Conservation (phyloP, 352 stramenopile genomes). For the Phytophthora fragariae region DNA sequence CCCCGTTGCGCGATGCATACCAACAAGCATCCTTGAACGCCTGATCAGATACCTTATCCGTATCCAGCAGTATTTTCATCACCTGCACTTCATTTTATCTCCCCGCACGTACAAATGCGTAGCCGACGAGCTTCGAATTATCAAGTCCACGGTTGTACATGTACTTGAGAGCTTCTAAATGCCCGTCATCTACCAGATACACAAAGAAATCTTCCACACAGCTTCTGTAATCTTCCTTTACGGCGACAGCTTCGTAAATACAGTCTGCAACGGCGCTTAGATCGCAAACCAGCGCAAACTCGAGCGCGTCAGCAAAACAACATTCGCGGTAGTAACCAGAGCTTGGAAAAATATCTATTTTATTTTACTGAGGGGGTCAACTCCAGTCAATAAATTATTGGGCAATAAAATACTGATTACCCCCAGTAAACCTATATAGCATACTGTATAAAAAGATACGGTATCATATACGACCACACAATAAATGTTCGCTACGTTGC, state of each 20-base stretch:
- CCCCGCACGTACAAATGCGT: not conserved
- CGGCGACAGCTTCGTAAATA: not conserved
- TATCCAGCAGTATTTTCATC: not conserved
- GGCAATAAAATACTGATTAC: no score
- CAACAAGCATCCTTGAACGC: not conserved
- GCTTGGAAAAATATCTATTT: no score
- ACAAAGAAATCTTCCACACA: slow-evolving; percentile 1
- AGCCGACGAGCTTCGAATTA: not conserved
- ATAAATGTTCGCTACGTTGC: no score
- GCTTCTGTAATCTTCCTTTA: not conserved
- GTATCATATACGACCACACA: no score
- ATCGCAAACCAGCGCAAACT: not conserved
- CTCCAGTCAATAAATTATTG: no score
- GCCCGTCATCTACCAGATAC: not conserved
- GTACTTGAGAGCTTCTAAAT: not conserved
- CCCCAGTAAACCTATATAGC: no score
- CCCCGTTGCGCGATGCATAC: not conserved
- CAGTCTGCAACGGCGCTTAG: not conserved
- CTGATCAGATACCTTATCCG: not conserved
- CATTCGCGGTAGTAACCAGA: not conserved
- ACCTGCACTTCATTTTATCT: not conserved
- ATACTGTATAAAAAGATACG: no score
- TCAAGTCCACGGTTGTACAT: slow-evolving; percentile 1
- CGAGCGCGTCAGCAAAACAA: not conserved
- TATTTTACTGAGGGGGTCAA: no score